Percentiles rank a stretch among this genome's conserved stretches.
phyloP scores from a whole-genome alignment of 805 yeast genomes.

The Kodamaea fukazawae region DNA sequence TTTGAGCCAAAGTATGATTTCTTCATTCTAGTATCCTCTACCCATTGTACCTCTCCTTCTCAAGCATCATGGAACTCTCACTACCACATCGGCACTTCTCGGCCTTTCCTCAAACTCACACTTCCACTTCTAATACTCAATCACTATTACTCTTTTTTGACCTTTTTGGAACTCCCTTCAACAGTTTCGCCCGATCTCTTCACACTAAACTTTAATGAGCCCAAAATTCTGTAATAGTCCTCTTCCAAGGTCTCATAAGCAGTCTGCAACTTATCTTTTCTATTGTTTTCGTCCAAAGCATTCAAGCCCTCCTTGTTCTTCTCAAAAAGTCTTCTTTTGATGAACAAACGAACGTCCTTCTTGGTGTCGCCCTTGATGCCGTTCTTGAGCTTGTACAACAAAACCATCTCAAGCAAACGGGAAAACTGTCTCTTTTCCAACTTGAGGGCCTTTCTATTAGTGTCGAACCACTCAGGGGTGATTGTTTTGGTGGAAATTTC shows the following conservation, averaged over 20 bases:
- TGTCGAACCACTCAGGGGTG: constrained; percentile 38
- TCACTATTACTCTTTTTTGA: not conserved
- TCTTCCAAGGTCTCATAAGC: constrained; percentile 68
- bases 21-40: too few relatives aligned
- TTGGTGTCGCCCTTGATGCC: constrained; percentile 22
- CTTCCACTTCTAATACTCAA: too few relatives aligned
- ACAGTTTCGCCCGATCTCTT: constrained; percentile 16
- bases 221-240: constrained; percentile 64
- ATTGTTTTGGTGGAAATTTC: constrained; percentile 17
- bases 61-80: too few relatives aligned
- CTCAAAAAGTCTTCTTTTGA: constrained; percentile 71
- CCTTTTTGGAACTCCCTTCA: not conserved
- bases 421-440: constrained; percentile 76
- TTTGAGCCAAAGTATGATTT: too few relatives aligned
- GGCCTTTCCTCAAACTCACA: too few relatives aligned
- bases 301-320: constrained; percentile 78
- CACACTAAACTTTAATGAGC: constrained; percentile 19
- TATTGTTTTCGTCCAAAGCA: constrained; percentile 61
- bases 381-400: constrained; percentile 41
- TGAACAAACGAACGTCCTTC: constrained; percentile 51
- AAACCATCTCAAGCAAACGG: constrained; percentile 73
- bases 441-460: constrained; percentile 45
- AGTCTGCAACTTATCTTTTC: constrained; percentile 67
- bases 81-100: too few relatives aligned
- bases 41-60: too few relatives aligned